Evolutionary conservation across 306 rosid genomes (phyloP), one percentile per base, ranked within the genome.

Genomic region (Dalbergia cultrata): DNA sequence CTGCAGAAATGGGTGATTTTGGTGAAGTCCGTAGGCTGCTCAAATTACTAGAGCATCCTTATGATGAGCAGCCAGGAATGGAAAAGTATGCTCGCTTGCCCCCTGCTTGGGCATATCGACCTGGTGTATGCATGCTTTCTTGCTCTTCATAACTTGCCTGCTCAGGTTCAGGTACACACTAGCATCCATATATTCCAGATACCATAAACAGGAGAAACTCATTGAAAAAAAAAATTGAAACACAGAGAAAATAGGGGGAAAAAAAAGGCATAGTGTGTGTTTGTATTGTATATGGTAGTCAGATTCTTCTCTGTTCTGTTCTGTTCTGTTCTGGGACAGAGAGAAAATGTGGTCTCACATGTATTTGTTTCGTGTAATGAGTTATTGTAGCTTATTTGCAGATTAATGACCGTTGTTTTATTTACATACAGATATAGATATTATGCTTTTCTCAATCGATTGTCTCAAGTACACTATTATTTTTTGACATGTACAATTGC

Each of bases 61-160:
- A 77, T 72, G 99, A 96, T 62, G 98, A 92, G 73, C 99, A 93
- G 87, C 98, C 98, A 0, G 98, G 94, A 87, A 96, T 96, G 99
- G 99, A 96, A 81, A 96, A 92, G 75, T 93, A 96, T 80, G 98
- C 99, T 68, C 97, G 98, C 60, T 85, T 96, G 75, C 99, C 99
- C 45, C 99, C 99, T 0, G 98, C 99, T 11, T 96, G 99, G 99
- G 99, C 99, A 35, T 96, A 96, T 84, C 83, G 99, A 47, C 99
- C 99, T 18, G 99, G 99, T 31, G 99, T 93, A 37, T 85, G 99
- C 86, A 93, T 96, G 99, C 98, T 96, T 76, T 96, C 99, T 77
- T 96, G 99, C 86, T 96, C 99, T 56, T 96, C 99, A 8, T 96
- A 87, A 92, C 74, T 80, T 71, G 41, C 61, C 75, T 82, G 10